phyloP scores from a whole-genome alignment of 768 basidiomycete species.

The Psilocybe azurescens region DNA sequence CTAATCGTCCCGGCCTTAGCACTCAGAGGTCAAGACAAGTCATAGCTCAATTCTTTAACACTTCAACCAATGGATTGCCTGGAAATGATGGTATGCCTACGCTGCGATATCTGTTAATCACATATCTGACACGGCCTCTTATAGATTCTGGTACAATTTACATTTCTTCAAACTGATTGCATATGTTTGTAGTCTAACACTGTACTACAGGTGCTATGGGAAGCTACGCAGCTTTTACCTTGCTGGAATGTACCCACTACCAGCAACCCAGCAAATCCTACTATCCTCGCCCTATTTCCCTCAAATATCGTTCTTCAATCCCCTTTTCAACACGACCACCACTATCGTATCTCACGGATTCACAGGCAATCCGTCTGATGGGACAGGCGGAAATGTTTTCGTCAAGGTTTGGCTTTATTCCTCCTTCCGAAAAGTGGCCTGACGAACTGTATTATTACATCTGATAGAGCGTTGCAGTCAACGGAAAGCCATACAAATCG shows the following conservation, averaged over 20 bases:
- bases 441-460: no score
- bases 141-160: constrained; percentile 30
- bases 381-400: constrained; percentile 60
- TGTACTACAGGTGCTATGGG: constrained; percentile 59
- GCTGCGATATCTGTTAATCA: background rate
- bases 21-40: constrained; percentile 60
- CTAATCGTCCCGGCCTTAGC: constrained; percentile 61
- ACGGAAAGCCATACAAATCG: constrained; percentile 62
- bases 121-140: background rate
- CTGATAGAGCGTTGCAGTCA: constrained; percentile 57
- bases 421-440: no score
- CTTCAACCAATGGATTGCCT: constrained; percentile 58
- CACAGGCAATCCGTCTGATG: constrained; percentile 53
- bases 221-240: constrained; percentile 64
- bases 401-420: constrained; percentile 47
- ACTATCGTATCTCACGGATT: constrained; percentile 57
- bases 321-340: constrained; percentile 59
- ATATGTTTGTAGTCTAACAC: background rate
- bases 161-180: background rate
- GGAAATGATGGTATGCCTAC: constrained; percentile 64
- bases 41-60: constrained; percentile 62
- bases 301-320: constrained; percentile 65
- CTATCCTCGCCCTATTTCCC: constrained; percentile 69
- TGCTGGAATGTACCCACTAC: constrained; percentile 65
- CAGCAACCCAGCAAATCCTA: constrained; percentile 63